phyloP scores from a whole-genome alignment of 2,329 filamentous ascomycete species.

The Curvularia sp. region DNA sequence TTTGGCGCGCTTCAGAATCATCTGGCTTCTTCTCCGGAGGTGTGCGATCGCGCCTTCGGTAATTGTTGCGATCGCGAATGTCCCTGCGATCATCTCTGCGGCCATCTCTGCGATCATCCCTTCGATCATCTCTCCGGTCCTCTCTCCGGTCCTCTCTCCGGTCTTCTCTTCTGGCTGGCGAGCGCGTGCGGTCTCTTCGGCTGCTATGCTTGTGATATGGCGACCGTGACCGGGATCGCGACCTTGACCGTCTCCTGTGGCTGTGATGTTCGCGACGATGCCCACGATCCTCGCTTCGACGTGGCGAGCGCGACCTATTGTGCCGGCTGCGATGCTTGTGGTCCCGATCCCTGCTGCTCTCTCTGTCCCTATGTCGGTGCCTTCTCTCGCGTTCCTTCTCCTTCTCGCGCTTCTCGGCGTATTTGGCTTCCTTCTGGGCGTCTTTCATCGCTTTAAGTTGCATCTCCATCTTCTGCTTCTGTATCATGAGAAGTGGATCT shows the following conservation, averaged over 20 bases:
- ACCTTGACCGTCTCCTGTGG: conserved; percentile 31
- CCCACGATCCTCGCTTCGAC: conserved; percentile 35
- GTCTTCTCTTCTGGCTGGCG: conserved; percentile 29
- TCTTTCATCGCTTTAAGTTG: conserved; percentile 69
- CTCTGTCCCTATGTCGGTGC: conserved; percentile 49
- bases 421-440: conserved; percentile 52
- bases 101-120: conserved; percentile 11
- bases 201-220: conserved; percentile 16
- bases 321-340: conserved; percentile 39
- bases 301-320: conserved; percentile 47
- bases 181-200: conserved; percentile 23
- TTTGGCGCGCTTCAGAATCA: conserved; percentile 23
- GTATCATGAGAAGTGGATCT: conserved; percentile 91
- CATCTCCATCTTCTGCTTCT: conserved; percentile 73
- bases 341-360: conserved; percentile 29
- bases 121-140: conserved; percentile 8
- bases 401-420: conserved; percentile 44
- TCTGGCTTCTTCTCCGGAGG: conserved; percentile 19
- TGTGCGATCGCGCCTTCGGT: conserved; percentile 32
- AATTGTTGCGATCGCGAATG: conserved; percentile 20
- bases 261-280: conserved; percentile 26
- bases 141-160: conserved; percentile 18
- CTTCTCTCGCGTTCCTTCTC: conserved; percentile 58
- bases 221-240: conserved; percentile 25
- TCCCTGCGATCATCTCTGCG: conserved; percentile 21